A percentile compares a stretch with the other conserved stretches of the same genome.
These are phyloP conservation scores for Pugionium cornutum DNA, from an alignment of 345 rosid species.

Conservation along the genomic window DNA sequence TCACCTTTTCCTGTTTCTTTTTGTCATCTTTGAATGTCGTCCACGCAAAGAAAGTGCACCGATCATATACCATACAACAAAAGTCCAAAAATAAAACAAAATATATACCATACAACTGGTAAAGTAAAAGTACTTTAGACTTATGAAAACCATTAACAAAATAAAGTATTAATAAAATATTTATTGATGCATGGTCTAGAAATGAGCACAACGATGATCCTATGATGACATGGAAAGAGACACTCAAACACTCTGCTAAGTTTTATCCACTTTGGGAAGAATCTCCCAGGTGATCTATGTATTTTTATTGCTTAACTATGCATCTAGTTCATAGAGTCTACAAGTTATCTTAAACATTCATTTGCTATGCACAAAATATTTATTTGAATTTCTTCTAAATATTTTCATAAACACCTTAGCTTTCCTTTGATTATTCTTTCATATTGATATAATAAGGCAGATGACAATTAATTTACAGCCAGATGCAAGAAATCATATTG, in stretches of 20 bases:
- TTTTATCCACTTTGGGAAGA: conserved; percentile 12
- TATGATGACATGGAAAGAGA: conserved; percentile 25
- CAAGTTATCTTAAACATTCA: no score
- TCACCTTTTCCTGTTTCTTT: no score
- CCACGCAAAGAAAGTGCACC: conserved; percentile 28
- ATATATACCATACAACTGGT: conserved; percentile 17
- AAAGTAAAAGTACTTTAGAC: conserved; percentile 21
- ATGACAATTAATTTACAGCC: no score
- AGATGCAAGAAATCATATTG: no score
- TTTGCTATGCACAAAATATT: no score
- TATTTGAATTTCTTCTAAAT: no score
- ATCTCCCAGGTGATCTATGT: conserved; percentile 6
- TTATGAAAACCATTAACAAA: conserved; percentile 13
- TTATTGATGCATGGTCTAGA: conserved; percentile 14
- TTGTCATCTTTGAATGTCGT: neutral
- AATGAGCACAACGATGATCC: conserved; percentile 14
- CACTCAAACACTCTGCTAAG: conserved; percentile 20
- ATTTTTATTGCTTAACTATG: conserved; percentile 1
- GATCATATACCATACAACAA: conserved; percentile 11
- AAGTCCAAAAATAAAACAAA: no score
- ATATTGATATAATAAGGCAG: no score
- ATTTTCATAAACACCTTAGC: no score
- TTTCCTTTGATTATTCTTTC: no score
- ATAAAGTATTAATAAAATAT: neutral
- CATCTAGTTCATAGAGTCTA: neutral